Percentiles rank a stretch among this genome's conserved stretches.
Evolutionary conservation across 1,284 basidiomycete species (phyloP).

Genomic region (Neotropicomus parvogracilis): DNA sequence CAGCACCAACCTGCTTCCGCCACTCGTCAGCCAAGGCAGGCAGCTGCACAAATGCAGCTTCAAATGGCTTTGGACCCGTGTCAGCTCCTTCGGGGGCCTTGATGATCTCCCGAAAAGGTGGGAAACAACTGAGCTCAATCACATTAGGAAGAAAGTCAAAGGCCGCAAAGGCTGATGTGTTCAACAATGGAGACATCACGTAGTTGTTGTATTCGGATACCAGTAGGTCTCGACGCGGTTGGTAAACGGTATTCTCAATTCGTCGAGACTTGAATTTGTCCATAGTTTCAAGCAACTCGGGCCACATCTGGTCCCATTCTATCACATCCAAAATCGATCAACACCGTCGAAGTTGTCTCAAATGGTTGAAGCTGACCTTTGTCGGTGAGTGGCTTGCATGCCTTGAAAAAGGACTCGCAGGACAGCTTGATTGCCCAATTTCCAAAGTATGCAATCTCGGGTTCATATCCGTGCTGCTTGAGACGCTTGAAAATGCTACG

Average conservation of each 20-base stretch:
- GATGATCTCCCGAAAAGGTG: no score
- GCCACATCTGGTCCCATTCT: background rate
- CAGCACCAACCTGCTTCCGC: no score
- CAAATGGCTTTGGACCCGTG: no score
- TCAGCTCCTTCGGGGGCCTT: no score
- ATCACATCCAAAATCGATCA: background rate
- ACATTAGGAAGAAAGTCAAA: no score
- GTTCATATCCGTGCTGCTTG: background rate
- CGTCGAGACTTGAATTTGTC: background rate
- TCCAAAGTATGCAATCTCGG: background rate
- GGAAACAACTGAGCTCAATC: no score
- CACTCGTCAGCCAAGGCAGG: no score
- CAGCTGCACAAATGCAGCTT: no score
- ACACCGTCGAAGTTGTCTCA: background rate
- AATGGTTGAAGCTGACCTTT: background rate
- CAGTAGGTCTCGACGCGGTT: background rate
- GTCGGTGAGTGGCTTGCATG: background rate
- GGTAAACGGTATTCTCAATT: background rate
- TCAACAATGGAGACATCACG: no score
- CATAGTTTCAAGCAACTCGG: background rate
- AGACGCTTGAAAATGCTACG: background rate
- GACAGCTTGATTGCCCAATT: background rate
- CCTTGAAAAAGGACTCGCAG: background rate
- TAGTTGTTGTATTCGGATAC: no score
- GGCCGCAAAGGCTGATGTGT: no score